Evolutionary conservation across 2,329 filamentous ascomycete species (phyloP).

Genomic region (Lachnellula cervina): DNA sequence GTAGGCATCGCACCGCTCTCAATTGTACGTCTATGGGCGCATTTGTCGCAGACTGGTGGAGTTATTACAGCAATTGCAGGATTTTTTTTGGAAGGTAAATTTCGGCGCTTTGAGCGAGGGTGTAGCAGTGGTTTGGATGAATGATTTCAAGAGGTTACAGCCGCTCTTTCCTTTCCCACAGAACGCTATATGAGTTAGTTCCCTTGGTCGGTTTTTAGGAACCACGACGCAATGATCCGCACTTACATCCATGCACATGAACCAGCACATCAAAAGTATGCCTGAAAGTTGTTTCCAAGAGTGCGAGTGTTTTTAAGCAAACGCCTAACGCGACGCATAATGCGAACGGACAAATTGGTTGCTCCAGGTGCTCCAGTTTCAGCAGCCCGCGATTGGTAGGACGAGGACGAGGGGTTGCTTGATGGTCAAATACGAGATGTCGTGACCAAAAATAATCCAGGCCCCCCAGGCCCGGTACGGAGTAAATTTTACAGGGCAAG

Average conservation of each 20-base stretch:
- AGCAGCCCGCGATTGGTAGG: constrained; percentile 3
- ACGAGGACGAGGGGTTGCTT: background rate
- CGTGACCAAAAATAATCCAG: too few relatives aligned
- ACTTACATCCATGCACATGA: constrained; percentile 7
- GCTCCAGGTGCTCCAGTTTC: constrained; percentile 9
- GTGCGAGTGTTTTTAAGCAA: background rate
- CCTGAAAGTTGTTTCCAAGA: background rate
- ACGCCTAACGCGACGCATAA: constrained; percentile 3
- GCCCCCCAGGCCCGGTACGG: too few relatives aligned
- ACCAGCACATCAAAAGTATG: background rate
- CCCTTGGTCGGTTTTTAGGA: background rate
- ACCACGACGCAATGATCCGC: background rate
- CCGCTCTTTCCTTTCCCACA: constrained; percentile 5
- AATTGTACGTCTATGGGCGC: constrained; percentile 10
- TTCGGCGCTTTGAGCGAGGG: background rate
- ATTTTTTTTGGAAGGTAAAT: background rate
- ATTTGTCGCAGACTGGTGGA: constrained; percentile 14
- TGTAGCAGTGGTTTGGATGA: background rate
- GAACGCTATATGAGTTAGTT: background rate
- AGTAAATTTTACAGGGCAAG: too few relatives aligned
- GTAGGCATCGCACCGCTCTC: constrained; percentile 29
- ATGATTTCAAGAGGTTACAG: constrained; percentile 2
- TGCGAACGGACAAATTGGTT: background rate
- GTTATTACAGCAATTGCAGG: constrained; percentile 3
- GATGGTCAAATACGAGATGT: constrained; percentile 11